Percentiles rank a stretch among this genome's conserved stretches.
Conservation (phyloP, 371 early-diverging fungal genomes). For the Phascolomyces articulosus region DNA sequence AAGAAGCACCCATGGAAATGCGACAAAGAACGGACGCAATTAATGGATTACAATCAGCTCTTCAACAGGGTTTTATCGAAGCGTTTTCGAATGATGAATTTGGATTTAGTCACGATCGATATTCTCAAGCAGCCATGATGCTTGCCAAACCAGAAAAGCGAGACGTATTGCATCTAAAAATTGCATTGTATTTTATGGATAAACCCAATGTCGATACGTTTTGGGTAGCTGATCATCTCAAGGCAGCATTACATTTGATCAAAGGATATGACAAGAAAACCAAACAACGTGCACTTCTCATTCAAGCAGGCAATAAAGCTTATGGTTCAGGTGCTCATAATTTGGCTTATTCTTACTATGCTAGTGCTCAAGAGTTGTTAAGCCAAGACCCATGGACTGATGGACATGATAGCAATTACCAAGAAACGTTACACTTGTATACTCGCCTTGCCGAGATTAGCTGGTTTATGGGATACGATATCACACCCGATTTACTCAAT, state of each 20-base stretch:
- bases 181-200: conserved; percentile 41
- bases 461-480: conserved; percentile 41
- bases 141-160: conserved; percentile 31
- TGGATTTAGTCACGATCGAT: conserved; percentile 48
- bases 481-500: conserved; percentile 26
- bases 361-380: conserved; percentile 33
- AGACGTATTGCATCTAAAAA: conserved; percentile 37
- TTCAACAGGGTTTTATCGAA: conserved; percentile 51
- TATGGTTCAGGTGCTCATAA: conserved; percentile 47
- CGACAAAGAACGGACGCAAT: conserved; percentile 34
- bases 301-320: conserved; percentile 47
- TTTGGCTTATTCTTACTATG: conserved; percentile 42
- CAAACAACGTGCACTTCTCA: conserved; percentile 34
- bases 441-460: conserved; percentile 47
- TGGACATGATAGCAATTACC: conserved; percentile 39
- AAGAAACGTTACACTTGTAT: conserved; percentile 46
- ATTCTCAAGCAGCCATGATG: conserved; percentile 49
- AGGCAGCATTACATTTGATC: conserved; percentile 80
- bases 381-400: conserved; percentile 40
- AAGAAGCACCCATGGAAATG: conserved; percentile 16
- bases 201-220: conserved; percentile 37
- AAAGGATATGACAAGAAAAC: conserved; percentile 55
- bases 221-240: conserved; percentile 73
- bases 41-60: conserved; percentile 48
- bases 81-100: conserved; percentile 44